Evolutionary conservation across 2,329 filamentous ascomycete genomes (phyloP), one percentile per base, ranked within the genome.

Genomic region (Diaporthe longicolla): DNA sequence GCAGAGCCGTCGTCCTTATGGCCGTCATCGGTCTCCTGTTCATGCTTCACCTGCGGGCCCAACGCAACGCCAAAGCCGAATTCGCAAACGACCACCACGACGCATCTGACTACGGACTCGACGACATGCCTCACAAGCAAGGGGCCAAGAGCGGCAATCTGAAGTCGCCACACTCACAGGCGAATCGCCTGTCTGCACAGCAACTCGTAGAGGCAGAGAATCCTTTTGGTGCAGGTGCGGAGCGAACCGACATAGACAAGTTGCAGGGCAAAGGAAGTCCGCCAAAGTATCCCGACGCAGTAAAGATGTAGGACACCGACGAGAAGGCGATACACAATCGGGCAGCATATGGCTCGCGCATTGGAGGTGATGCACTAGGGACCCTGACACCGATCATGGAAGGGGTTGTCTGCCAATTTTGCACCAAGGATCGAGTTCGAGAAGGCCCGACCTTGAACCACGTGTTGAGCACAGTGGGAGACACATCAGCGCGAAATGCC

Each of bases 71-170:
- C 71, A 74, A 75, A 21, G 76, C 80, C 37, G 29, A 75, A 61
- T 63, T 76, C 65, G 37, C 76, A 76, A 35, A 80, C 82, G 74
- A 76, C 73, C 8, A 57, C 24, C 74, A 75, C 61, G 74, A 75
- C 11, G 80, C 86, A 29, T 79, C 80, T 32, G 81, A 87, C 79
- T 86, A 86, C 69, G 84, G 84, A 58, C 84, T 82, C 71, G 81
- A 81, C 82, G 82, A 87, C 76, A 77, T 81, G 50, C 72, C 74
- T 15, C 32, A 10, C 32, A 59, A 45, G 37, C 71, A 59, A 40
- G 70, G 73, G 19, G 72, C 24, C 59, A 63, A 58, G n/a, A 13
- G 32, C 45, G 26, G 54, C 10, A 24, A 45, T 13, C 48, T 63
- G 15, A 52, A 52, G 13, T 52, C 43, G 6, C 59, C 68, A 6